Conservation (phyloP, 495 filamentous ascomycete genomes). For the Xylaria bambusicola region DNA sequence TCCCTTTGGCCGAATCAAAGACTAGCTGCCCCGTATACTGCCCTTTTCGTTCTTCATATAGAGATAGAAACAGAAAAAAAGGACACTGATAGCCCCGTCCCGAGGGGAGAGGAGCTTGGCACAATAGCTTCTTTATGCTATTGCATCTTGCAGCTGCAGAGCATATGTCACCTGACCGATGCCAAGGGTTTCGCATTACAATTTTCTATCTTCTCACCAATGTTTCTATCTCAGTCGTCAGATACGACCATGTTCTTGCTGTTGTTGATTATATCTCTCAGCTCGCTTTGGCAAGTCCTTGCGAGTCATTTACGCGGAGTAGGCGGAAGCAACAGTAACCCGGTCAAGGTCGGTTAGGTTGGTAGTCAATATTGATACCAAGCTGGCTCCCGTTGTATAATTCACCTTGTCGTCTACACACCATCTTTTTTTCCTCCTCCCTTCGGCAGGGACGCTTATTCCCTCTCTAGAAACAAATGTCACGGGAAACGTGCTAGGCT, state of each 20-base stretch:
- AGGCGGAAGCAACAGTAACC: neutral
- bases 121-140: neutral
- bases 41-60: too few species aligned
- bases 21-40: neutral
- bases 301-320: neutral
- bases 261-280: neutral
- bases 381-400: constrained; percentile 4
- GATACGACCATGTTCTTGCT: neutral
- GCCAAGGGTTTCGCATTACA: constrained; percentile 7
- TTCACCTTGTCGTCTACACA: constrained; percentile 12
- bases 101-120: constrained; percentile 2
- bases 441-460: neutral
- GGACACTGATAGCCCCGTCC: neutral
- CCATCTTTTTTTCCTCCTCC: neutral
- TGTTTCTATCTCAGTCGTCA: constrained; percentile 1
- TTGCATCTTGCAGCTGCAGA: constrained; percentile 3
- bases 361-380: neutral
- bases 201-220: constrained; percentile 1
- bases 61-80: neutral
- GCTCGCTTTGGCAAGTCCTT: constrained; percentile 11
- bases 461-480: neutral
- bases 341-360: neutral
- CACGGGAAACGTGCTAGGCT: constrained; percentile 9
- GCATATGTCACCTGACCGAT: constrained; percentile 20
- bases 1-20: constrained; percentile 13